A percentile compares a stretch with the other conserved stretches of the same genome.
Evolutionary conservation across 176 grass and related monocot genomes (phyloP).

Genomic region (Coix lacrymajobi): DNA sequence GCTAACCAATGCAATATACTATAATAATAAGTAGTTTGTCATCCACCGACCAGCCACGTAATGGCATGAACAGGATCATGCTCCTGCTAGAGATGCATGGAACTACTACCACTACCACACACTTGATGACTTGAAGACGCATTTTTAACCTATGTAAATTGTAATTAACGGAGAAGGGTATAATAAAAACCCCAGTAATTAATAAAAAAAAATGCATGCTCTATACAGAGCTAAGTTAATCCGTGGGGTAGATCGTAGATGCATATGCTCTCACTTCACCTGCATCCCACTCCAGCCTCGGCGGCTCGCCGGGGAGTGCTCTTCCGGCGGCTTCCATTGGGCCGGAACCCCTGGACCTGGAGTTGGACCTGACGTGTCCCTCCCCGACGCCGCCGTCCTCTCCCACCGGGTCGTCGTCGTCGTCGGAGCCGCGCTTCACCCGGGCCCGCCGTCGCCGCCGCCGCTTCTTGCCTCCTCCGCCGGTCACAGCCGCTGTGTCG

Average conservation of each 20-base stretch:
- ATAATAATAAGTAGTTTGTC: not conserved
- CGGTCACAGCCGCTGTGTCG: not conserved
- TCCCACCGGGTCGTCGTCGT: not conserved
- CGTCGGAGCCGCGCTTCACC: not conserved
- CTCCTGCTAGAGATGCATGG: not conserved
- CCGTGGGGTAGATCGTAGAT: not conserved
- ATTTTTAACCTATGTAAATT: not conserved
- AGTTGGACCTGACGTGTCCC: not conserved
- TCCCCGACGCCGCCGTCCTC: not conserved
- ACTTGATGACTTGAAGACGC: not conserved
- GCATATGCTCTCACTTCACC: not conserved
- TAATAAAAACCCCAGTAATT: not conserved
- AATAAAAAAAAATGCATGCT: no score
- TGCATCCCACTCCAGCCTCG: conserved; percentile 15
- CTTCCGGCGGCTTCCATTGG: conserved; percentile 15
- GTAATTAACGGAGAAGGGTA: not conserved
- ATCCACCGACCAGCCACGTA: not conserved
- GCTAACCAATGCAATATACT: not conserved
- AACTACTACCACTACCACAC: not conserved
- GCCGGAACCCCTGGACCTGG: conserved; percentile 8
- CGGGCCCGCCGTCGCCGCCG: not conserved
- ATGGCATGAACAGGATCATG: not conserved
- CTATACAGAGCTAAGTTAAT: not conserved
- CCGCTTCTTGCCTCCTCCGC: not conserved
- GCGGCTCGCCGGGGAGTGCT: conserved; percentile 25